A percentile compares a stretch with the other conserved stretches of the same genome.
Conservation (phyloP, 2,329 filamentous ascomycete genomes). For the Penicillium sumatraense region DNA sequence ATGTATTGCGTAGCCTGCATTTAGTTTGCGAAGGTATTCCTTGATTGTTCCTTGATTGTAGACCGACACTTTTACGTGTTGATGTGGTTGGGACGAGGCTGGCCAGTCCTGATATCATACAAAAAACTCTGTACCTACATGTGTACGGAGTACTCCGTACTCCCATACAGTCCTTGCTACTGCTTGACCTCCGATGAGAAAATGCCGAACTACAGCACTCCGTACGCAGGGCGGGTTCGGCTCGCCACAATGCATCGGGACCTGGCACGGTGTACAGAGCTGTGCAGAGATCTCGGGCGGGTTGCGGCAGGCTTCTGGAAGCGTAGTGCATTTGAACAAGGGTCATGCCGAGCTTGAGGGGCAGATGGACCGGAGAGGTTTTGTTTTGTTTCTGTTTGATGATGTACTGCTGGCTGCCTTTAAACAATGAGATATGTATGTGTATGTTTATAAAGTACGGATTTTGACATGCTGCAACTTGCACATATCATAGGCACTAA, state of each 20-base stretch:
- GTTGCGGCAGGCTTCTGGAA: conserved; percentile 18
- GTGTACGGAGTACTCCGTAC: background rate
- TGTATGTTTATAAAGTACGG: too few species aligned
- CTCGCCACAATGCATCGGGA: conserved; percentile 9
- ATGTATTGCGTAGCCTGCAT: conserved; percentile 10
- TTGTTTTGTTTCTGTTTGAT: too few species aligned
- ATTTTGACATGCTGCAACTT: too few species aligned
- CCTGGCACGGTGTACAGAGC: conserved; percentile 14
- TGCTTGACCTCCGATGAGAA: conserved; percentile 6
- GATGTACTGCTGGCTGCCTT: too few species aligned
- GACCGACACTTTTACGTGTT: conserved; percentile 6
- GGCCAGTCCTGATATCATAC: background rate
- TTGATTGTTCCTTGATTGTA: conserved; percentile 11
- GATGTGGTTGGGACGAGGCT: background rate
- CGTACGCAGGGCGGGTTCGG: conserved; percentile 18
- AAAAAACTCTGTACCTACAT: background rate
- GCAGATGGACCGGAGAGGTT: too few species aligned
- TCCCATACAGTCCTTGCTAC: background rate
- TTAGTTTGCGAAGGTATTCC: conserved; percentile 4
- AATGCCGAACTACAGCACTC: conserved; percentile 9
- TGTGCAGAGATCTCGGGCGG: conserved; percentile 16
- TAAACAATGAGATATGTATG: too few species aligned
- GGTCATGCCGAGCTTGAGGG: background rate
- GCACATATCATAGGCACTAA: too few species aligned
- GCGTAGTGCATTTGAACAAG: conserved; percentile 3